Conservation (phyloP, 352 stramenopile species). For the Pythium utonaiense region DNA sequence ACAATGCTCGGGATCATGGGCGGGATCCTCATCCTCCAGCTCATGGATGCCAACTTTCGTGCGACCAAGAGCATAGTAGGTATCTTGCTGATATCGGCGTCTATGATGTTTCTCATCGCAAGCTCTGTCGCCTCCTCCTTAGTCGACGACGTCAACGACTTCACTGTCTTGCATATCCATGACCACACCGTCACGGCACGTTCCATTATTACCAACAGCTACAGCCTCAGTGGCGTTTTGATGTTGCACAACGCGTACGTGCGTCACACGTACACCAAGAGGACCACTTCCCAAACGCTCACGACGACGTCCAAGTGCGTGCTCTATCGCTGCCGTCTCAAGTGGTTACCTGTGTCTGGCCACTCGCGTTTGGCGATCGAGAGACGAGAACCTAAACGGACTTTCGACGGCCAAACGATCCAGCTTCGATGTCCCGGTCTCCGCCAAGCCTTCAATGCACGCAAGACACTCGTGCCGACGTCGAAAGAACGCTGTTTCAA, state of each 20-base stretch:
- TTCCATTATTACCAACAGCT: neutral
- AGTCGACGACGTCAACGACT: neutral
- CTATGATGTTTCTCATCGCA: neutral
- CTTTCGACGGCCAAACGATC: neutral
- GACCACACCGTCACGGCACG: neutral
- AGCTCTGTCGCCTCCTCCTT: neutral
- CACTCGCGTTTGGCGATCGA: neutral
- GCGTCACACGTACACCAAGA: neutral
- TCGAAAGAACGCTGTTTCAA: no score
- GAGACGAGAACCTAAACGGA: neutral
- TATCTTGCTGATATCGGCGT: neutral
- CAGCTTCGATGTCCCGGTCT: neutral
- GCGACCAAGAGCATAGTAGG: neutral
- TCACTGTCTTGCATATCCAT: no score
- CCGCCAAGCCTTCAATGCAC: neutral
- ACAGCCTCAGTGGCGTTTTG: neutral
- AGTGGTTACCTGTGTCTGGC: neutral
- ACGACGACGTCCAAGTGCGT: neutral
- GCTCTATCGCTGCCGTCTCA: neutral
- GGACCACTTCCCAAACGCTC: neutral
- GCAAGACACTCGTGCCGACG: neutral
- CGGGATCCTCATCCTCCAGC: neutral
- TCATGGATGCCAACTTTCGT: neutral
- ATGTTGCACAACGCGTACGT: neutral
- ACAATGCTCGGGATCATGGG: no score